Percentiles rank a stretch among this genome's conserved stretches.
Conservation (phyloP, 345 rosid genomes). For the Mangifera indica region DNA sequence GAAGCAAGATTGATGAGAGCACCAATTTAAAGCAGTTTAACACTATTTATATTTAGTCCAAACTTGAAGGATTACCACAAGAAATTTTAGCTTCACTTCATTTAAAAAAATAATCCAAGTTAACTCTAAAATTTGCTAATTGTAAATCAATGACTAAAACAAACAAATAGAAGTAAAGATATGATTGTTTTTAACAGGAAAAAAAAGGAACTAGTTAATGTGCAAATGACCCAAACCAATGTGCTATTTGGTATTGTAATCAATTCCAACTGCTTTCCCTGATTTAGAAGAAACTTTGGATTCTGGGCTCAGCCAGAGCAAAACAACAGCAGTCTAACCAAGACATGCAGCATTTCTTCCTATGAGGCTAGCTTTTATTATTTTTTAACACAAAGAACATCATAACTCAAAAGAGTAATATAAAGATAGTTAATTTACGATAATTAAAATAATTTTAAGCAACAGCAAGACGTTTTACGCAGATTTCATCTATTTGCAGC, state of each 20-base stretch:
- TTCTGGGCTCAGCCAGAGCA: constrained; percentile 3
- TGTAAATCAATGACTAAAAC: neutral
- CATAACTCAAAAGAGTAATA: neutral
- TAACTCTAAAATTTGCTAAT: neutral
- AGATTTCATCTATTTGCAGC: constrained; percentile 1
- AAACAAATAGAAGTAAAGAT: neutral
- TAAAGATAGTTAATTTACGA: neutral
- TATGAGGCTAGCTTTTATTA: too few species aligned
- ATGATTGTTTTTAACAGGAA: neutral
- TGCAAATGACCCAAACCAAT: neutral
- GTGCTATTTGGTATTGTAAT: neutral
- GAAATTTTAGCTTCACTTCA: constrained; percentile 2
- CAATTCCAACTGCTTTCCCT: neutral
- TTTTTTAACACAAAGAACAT: neutral
- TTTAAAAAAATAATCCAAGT: neutral
- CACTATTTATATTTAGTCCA: constrained; percentile 13
- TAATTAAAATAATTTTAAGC: neutral
- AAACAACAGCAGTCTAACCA: neutral
- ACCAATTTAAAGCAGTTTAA: constrained; percentile 3
- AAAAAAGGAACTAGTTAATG: neutral
- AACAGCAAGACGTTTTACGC: neutral
- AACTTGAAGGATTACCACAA: constrained; percentile 12
- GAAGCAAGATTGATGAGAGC: neutral
- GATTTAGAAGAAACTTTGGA: neutral
- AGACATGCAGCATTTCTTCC: neutral